Base-by-base conservation (phyloP, 1,284 basidiomycete species). In the Cerrena zonata region DNA sequence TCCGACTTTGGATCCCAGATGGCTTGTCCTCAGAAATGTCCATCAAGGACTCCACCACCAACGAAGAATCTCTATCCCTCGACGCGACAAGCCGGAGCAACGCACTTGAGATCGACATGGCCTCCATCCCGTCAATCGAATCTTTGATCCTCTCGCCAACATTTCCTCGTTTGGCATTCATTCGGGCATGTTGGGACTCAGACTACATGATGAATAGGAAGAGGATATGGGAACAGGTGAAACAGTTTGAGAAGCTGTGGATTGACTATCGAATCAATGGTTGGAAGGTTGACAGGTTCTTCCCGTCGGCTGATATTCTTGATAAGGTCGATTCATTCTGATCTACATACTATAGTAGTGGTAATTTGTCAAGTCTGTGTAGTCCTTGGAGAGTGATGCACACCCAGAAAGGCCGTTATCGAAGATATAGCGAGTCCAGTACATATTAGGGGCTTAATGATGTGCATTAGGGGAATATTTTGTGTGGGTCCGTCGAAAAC, bases 201-300 rank as follows among this genome's bases (percentile, higher is more conserved):
- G 52, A 53, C 45, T 50, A 47, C 27, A 53, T 53, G 48, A 46
- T 38, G 43, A 53, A 53, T 38, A 3, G 52, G 21, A 40, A 43
- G 40, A 41, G 52, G 45, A 30, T 53, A 18, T 53, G 48, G 48
- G 52, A 48, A 11, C 44, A 46, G 30, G 48, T 50, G 43, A 22
- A 40, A 39, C 52, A 47, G 2, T 50, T 53, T 22, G 45, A 47
- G 36, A 27, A 2, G 0, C 34, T 50, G 27, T 53, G 52, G 52
- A 22, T 15, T 23, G 39, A 42, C 24, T 50, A 53, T 45, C 52
- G 52, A 15, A 34, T 34, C 15, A 7, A 15, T 34, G 30, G 30
- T 34, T 34, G 7, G 30, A 7, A 15, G 15, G 30, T 34, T 15
- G 15, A 34, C 15, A 7, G 30, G 15, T 34, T 34, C 15, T 34